These are phyloP conservation scores for Odontarrhena argentea DNA, from an alignment of 345 rosid genomes.

Conservation along the genomic window DNA sequence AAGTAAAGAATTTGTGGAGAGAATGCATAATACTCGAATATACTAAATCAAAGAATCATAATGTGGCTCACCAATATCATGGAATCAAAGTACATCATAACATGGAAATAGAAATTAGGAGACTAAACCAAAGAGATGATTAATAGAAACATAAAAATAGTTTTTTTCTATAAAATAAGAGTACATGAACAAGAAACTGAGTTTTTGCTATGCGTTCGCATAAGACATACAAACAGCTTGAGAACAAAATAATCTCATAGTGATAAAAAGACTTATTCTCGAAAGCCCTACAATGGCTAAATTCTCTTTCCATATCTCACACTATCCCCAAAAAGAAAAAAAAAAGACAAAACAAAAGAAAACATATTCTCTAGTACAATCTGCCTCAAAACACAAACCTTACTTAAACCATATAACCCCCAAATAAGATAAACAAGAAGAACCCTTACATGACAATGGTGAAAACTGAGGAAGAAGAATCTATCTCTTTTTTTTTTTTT, in stretches of 20 bases:
- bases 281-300: conserved; percentile 45
- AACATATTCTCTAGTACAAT: conserved; percentile 37
- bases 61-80: not conserved
- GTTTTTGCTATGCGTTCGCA: conserved; percentile 41
- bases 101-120: not conserved
- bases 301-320: conserved; percentile 37
- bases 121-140: not conserved
- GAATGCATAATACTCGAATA: not conserved
- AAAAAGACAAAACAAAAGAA: conserved; percentile 32
- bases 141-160: conserved; percentile 32
- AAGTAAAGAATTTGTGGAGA: not conserved
- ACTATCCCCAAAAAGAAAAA: conserved; percentile 26
- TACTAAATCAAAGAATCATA: not conserved
- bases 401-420: conserved; percentile 32
- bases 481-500: conserved; percentile 19
- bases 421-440: conserved; percentile 27
- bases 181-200: conserved; percentile 40
- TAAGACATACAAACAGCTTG: conserved; percentile 45
- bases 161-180: conserved; percentile 36
- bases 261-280: conserved; percentile 41
- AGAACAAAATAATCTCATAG: conserved; percentile 40
- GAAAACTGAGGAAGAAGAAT: conserved; percentile 41
- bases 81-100: not conserved
- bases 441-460: conserved; percentile 36
- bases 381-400: conserved; percentile 45